A percentile compares a stretch with the other conserved stretches of the same genome.
phyloP scores from a whole-genome alignment of 108 stramenopile species.

The Conticribra weissflogii region DNA sequence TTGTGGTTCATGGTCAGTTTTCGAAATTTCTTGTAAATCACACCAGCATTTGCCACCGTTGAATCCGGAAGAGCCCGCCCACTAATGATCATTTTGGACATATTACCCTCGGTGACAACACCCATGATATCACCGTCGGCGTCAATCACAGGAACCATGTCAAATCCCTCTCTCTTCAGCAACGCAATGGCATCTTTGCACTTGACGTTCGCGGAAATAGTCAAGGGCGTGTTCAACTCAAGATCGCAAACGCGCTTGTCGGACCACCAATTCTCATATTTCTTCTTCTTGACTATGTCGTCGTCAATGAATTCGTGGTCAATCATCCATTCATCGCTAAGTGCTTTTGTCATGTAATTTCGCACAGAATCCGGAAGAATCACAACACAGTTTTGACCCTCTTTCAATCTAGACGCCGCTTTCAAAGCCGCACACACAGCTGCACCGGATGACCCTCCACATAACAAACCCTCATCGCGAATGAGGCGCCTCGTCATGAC shows the following conservation, averaged over 20 bases:
- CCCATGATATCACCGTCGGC: conserved; percentile 83
- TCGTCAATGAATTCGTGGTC: conserved; percentile 88
- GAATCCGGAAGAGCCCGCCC: conserved; percentile 73
- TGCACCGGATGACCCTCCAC: conserved; percentile 90
- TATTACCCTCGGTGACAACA: conserved; percentile 92
- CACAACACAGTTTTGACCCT: conserved; percentile 81
- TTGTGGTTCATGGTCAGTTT: conserved; percentile 76
- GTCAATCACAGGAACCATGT: conserved; percentile 93
- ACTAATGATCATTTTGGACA: conserved; percentile 71
- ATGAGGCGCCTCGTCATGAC: conserved; percentile 90
- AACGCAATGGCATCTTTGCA: conserved; percentile 88
- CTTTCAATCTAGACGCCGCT: conserved; percentile 67
- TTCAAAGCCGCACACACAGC: conserved; percentile 79
- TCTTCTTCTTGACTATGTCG: conserved; percentile 69
- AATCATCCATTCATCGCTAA: conserved; percentile 93
- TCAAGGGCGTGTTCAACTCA: conserved; percentile 83
- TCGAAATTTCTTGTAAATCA: conserved; percentile 89
- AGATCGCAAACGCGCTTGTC: conserved; percentile 80
- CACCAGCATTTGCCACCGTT: conserved; percentile 76
- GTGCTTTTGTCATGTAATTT: conserved; percentile 97
- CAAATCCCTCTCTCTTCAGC: conserved; percentile 88
- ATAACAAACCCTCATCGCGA: conserved; percentile 90
- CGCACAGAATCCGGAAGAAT: conserved; percentile 91
- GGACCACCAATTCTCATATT: conserved; percentile 74
- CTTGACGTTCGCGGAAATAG: conserved; percentile 81